phyloP scores from a whole-genome alignment of 768 basidiomycete genomes.

The Leccinum sublutescens region DNA sequence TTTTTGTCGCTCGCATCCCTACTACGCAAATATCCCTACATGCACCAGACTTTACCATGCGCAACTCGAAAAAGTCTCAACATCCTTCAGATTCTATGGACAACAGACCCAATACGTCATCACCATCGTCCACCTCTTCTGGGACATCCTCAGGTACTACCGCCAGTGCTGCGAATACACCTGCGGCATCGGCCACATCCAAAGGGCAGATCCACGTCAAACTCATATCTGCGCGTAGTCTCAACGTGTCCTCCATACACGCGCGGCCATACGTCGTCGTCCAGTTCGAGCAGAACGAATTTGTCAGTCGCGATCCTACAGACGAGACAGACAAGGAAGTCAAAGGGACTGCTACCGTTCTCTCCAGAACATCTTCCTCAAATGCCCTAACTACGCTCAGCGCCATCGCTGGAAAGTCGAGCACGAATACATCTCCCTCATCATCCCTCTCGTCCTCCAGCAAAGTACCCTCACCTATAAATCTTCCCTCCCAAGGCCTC shows the following conservation, averaged over 20 bases:
- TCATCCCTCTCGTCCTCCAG: slow-evolving; percentile 40
- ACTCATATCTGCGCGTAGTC: slow-evolving; percentile 84
- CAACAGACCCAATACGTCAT: slow-evolving; percentile 38
- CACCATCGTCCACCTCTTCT: slow-evolving; percentile 41
- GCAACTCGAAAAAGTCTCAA: slow-evolving; percentile 46
- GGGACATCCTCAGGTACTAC: slow-evolving; percentile 32
- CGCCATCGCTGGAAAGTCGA: slow-evolving; percentile 51
- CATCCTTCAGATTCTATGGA: slow-evolving; percentile 33
- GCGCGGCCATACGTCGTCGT: slow-evolving; percentile 92
- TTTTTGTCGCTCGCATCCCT: slow-evolving; percentile 51
- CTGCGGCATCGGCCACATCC: slow-evolving; percentile 36
- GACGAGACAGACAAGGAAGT: slow-evolving; percentile 86
- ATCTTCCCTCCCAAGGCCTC: slow-evolving; percentile 41
- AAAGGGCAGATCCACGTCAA: slow-evolving; percentile 92
- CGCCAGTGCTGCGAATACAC: slow-evolving; percentile 19
- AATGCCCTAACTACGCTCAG: slow-evolving; percentile 66
- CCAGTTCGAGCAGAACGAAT: slow-evolving; percentile 99
- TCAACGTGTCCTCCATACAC: slow-evolving; percentile 64
- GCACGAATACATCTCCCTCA: slow-evolving; percentile 43
- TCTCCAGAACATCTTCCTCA: slow-evolving; percentile 57
- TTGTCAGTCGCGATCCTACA: slow-evolving; percentile 87
- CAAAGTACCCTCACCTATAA: slow-evolving; percentile 33
- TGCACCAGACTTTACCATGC: slow-evolving; percentile 85
- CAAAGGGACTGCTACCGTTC: slow-evolving; percentile 67
- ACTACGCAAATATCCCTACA: slow-evolving; percentile 72